Percentiles rank a stretch among this genome's conserved stretches.
These are phyloP conservation scores for Chenopodium quinoa DNA, from an alignment of 148 eudicot species.

Conservation along the genomic window DNA sequence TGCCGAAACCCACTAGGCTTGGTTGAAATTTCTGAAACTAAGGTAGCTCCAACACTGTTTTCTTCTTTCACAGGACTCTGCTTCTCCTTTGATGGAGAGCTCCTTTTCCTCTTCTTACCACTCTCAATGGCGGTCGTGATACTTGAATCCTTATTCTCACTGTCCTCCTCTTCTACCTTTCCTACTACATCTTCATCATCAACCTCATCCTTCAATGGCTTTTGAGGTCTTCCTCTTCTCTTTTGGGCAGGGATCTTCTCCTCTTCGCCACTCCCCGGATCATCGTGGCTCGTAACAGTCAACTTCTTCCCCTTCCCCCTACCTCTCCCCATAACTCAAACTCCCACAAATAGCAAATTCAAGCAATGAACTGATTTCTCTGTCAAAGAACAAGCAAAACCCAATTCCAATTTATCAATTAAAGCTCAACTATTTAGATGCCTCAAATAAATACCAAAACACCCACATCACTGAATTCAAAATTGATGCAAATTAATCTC, in stretches of 20 bases:
- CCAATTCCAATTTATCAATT: neutral
- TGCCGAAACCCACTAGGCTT: constrained; percentile 62
- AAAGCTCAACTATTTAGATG: constrained; percentile 9
- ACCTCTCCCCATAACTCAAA: constrained; percentile 64
- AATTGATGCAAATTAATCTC: neutral
- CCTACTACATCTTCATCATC: constrained; percentile 44
- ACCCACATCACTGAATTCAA: neutral
- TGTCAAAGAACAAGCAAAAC: constrained; percentile 7
- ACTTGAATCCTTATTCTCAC: constrained; percentile 37
- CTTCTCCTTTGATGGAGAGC: constrained; percentile 43
- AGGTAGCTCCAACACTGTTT: constrained; percentile 37
- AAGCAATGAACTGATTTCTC: constrained; percentile 26
- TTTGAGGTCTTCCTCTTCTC: constrained; percentile 87
- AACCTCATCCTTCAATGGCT: constrained; percentile 51
- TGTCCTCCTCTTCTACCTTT: constrained; percentile 47
- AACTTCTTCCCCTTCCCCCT: constrained; percentile 78
- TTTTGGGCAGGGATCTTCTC: constrained; percentile 79
- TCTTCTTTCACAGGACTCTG: constrained; percentile 43
- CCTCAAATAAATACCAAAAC: neutral
- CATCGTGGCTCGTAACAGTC: constrained; percentile 51
- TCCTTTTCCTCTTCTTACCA: constrained; percentile 57
- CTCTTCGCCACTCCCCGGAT: constrained; percentile 74
- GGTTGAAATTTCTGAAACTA: constrained; percentile 41
- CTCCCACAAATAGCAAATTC: constrained; percentile 6
- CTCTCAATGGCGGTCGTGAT: constrained; percentile 30